phyloP scores from a whole-genome alignment of 257 asterid species.

The Phtheirospermum japonicum region DNA sequence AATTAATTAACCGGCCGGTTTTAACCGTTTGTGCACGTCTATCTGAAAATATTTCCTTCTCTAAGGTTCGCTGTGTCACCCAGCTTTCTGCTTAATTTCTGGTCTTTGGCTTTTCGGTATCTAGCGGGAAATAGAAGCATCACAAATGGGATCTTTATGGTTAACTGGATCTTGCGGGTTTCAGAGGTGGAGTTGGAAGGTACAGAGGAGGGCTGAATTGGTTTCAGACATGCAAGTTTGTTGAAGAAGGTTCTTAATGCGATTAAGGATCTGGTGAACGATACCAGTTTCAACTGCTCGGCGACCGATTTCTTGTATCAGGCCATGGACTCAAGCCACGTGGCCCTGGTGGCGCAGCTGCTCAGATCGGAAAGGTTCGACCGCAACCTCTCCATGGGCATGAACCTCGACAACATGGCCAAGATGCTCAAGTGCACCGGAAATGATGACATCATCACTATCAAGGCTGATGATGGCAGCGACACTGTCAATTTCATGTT shows the following conservation, averaged over 20 bases:
- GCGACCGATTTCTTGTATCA: conserved; percentile 61
- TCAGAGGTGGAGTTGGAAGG: no score
- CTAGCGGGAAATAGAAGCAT: no score
- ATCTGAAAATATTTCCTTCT: no score
- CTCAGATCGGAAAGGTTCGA: conserved; percentile 65
- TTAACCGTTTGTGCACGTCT: no score
- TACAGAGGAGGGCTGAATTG: no score
- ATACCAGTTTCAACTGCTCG: conserved; percentile 61
- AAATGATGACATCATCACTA: conserved; percentile 58
- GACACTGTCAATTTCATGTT: conserved; percentile 65
- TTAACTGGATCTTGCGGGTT: no score
- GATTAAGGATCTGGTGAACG: conserved; percentile 56
- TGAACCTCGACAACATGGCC: conserved; percentile 53
- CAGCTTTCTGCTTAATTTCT: no score
- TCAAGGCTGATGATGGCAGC: conserved; percentile 66
- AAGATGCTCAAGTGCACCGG: conserved; percentile 66
- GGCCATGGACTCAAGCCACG: conserved; percentile 73
- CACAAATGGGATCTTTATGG: no score
- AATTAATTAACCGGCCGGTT: no score
- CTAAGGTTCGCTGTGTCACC: no score
- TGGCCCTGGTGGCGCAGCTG: conserved; percentile 59
- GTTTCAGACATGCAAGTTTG: no score
- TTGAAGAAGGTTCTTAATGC: conserved; percentile 60
- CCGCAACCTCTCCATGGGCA: conserved; percentile 63
- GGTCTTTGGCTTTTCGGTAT: no score